Evolutionary conservation across 179 eudicot species (phyloP), one percentile per base, ranked within the genome.

Genomic region (Amaranthus tricolor): DNA sequence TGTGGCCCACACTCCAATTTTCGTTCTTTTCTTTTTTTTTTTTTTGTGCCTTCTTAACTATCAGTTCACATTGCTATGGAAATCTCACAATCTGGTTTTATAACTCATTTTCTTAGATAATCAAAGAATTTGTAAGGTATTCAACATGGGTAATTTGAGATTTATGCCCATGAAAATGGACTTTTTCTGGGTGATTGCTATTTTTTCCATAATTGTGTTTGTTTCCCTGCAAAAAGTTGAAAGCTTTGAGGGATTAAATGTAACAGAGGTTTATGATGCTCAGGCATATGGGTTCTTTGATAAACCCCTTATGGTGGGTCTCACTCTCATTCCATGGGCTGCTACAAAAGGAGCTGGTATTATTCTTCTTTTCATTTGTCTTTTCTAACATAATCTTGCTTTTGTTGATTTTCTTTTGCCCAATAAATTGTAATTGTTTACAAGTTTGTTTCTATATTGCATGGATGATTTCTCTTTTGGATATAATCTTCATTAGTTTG

Each of bases 301-400:
- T 72, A 65, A 61, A 61, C 84, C 89, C 45, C 85, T 88, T 44
- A 78, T 86, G 87, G 90, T 91, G 61, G 86, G 82, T 72, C 85
- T 91, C 51, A 86, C 89, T 65, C 83, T 91, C 7, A 84, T 91
- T 79, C 85, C 81, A 31, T 81, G 87, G 58, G 92, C 97, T 79
- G 89, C 85, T 85, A 81, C 92, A 24, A 85, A 82, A 82, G 87
- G 94, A 47, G 97, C 97, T 83, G 97, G 97, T 91, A 89, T 68
- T 31, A 55, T 53, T 67, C 67, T 63, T 48, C 82, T 44, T 15
- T 8, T 56, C 10, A 50, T 9, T 40, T 74, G 31, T 62, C 4
- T 15, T 9, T 15, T 51, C 15, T 19, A 66, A 31, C 8, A 31
- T 11, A 52, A 6, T 8, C 31, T 9, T 49, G 20, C 40, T 49